Base-by-base conservation (phyloP, 2,329 filamentous ascomycete species). In the Penicillium capsulatum region DNA sequence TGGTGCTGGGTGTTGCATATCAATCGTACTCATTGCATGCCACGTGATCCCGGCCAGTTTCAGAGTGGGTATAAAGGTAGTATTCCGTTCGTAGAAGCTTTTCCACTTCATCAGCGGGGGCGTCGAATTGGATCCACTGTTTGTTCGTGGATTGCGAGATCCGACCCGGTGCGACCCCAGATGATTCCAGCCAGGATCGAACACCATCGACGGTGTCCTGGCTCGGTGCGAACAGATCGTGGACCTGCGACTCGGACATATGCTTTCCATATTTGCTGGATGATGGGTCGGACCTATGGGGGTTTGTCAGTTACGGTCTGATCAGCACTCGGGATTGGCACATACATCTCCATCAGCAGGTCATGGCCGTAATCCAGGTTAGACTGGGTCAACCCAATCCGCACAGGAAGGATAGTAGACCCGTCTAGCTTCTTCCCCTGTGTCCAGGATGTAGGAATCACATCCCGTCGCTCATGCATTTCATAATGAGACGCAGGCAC, bases 91-190 rank as follows among this genome's bases (percentile, higher is more conserved):
- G 55, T 4, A 71, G 52, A 17, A 72, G 48, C 3, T 44, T 40
- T 41, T 70, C 67, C 3, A 65, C 55, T 31, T 68, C 64, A 9
- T 54, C 48, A 2, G 64, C 59, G 2, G 59, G 54, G 0, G 63
- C 60, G 16, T 67, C 59, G 39, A 72, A 69, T 9, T 64, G 60
- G 3, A 71, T 53, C 67, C 67, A 70, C 31, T 63, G 59, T 31
- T 58, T 58, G 40, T 63, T 63, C 17, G 42, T 38, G 1, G 60
- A 61, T 13, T 57, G 57, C 2, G 48, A 49, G 20, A 63, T 37
- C 2, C 59, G 57, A n/a, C 50, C 34, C 7, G 35, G 14, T 5
- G 48, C 29, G 29, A 63, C 53, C 1, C 60, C 58, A 9, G 55
- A 44, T 2, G 38, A 47, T n/a, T 56, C 48, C 6, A 63, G 31